phyloP scores from a whole-genome alignment of 164 flowering plant genomes.

The Litsea cubeba region DNA sequence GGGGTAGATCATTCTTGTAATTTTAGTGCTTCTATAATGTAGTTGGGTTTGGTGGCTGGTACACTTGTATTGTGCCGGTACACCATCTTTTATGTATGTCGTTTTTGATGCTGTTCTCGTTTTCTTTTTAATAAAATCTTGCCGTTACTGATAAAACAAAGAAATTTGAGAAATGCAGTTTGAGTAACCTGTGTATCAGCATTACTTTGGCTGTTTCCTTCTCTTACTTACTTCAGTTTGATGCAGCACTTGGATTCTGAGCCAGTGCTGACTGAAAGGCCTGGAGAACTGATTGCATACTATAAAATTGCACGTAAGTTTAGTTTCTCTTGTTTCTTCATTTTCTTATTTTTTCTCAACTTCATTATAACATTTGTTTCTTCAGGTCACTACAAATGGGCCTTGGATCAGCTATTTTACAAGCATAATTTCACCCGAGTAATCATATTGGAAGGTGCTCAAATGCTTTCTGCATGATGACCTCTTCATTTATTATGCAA shows the following conservation, averaged over 20 bases:
- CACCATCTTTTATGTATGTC: too few species aligned
- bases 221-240: conserved; percentile 14
- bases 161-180: not conserved
- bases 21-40: too few species aligned
- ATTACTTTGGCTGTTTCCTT: not conserved
- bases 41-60: too few species aligned
- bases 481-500: not conserved
- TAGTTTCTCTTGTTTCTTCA: conserved; percentile 1
- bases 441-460: conserved; percentile 89
- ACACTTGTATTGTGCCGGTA: too few species aligned
- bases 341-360: conserved; percentile 6
- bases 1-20: too few species aligned
- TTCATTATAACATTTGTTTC: conserved; percentile 7
- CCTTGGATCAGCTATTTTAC: conserved; percentile 77
- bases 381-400: conserved; percentile 96
- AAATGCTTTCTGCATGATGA: conserved; percentile 1
- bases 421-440: conserved; percentile 76
- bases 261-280: conserved; percentile 72
- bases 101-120: too few species aligned
- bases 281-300: conserved; percentile 92
- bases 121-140: too few species aligned
- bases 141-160: too few species aligned
- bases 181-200: not conserved
- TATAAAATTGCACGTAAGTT: conserved; percentile 93
- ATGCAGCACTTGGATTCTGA: conserved; percentile 80